Conservation (phyloP, 2,329 filamentous ascomycete species). For the Westerdykella ornata region DNA sequence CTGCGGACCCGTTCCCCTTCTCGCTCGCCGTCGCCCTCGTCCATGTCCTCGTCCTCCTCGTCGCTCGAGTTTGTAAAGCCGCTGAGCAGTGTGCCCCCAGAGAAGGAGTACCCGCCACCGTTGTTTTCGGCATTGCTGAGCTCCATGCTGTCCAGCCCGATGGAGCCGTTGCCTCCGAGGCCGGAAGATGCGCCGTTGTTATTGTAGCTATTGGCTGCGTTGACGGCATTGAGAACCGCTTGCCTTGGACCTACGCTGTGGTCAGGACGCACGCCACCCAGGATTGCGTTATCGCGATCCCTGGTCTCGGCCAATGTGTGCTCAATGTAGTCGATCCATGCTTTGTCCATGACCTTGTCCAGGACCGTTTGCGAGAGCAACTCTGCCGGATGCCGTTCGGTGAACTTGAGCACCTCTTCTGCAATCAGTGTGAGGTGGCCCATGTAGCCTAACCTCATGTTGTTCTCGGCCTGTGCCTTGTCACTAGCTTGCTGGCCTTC, state of each 20-base stretch:
- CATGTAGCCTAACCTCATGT: slow-evolving; percentile 96
- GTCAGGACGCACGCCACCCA: slow-evolving; percentile 89
- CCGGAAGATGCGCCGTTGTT: slow-evolving; percentile 48
- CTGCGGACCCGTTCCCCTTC: slow-evolving; percentile 52
- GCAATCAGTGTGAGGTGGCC: slow-evolving; percentile 94
- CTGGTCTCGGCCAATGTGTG: slow-evolving; percentile 86
- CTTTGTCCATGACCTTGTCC: slow-evolving; percentile 78
- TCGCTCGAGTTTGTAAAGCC: slow-evolving; percentile 93
- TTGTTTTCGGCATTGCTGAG: slow-evolving; percentile 56
- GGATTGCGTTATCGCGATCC: slow-evolving; percentile 95
- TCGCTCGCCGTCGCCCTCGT: slow-evolving; percentile 58
- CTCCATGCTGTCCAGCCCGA: slow-evolving; percentile 58
- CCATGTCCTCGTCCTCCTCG: slow-evolving; percentile 91
- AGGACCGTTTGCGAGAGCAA: slow-evolving; percentile 75
- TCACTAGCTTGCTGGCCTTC: slow-evolving; percentile 84
- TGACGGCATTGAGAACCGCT: slow-evolving; percentile 56
- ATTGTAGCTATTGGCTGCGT: slow-evolving; percentile 52
- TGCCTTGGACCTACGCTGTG: slow-evolving; percentile 74
- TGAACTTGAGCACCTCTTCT: slow-evolving; percentile 98
- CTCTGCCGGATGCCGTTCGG: slow-evolving; percentile 85
- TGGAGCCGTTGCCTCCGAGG: slow-evolving; percentile 57
- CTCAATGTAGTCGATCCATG: slow-evolving; percentile 94
- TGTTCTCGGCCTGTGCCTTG: slow-evolving; percentile 71
- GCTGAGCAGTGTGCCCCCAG: slow-evolving; percentile 68
- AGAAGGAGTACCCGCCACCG: slow-evolving; percentile 67